Base-by-base conservation (phyloP, 805 yeast species). In the Metschnikowia baotianmanensis region DNA sequence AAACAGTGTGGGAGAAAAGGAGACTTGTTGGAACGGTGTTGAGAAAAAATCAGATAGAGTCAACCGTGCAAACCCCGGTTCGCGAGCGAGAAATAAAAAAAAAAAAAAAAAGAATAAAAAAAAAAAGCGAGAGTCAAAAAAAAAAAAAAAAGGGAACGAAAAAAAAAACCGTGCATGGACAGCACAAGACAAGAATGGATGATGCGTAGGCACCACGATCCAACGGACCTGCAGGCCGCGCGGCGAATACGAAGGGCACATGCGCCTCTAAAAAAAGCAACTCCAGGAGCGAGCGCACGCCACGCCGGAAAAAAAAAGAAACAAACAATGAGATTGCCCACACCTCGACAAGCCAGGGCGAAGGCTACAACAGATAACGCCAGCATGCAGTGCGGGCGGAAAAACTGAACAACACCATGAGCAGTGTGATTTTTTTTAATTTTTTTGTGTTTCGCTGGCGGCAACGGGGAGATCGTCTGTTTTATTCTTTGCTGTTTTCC, bases 201-300 rank as follows among this genome's bases (percentile, higher is more conserved):
- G 38, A 31, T 36, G 38, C 37, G 40, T 26, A 28, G 36, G 43
- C 43, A 39, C 43, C 35, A 34, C 45, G 45, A 36, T 36, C 45
- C 39, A 31, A 31, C 23, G 51, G 42, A 45, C 46, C 50, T 41
- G 50, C 50, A 40, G 42, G 34, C 19, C 31, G 30, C 16, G 26
- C 36, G 34, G 43, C 48, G 51, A 47, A 38, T 38, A 43, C 43
- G 50, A 39, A 29, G 25, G 24, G 38, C 43, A 28, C 26, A 34
- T 34, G 43, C 43, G 16, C 17, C 21, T 29, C 31, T 18, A 16
- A 33, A 36, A 31, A 36, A 40, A 35, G 38, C 35, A 40, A 35
- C 31, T 31, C 17, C 36, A 26, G 32, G 29, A 29, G 17, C 17
- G 22, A 12, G 32, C 21, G 26, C 26, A 20, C 25, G 12, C 9